phyloP scores from a whole-genome alignment of 1,284 basidiomycete species.

The Marasmius fiardii region DNA sequence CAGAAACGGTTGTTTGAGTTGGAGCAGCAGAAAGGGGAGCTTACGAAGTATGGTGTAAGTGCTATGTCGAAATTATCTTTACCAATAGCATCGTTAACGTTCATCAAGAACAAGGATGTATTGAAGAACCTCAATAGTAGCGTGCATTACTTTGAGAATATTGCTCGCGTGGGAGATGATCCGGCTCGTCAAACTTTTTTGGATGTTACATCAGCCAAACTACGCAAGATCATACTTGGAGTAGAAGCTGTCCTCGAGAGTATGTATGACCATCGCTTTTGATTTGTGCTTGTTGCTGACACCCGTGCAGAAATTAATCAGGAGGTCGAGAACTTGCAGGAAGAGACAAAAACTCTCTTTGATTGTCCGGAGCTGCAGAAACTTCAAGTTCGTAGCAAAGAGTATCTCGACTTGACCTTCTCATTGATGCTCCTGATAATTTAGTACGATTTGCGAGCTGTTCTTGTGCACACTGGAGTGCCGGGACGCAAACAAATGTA shows the following conservation, averaged over 20 bases:
- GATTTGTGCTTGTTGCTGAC: not conserved
- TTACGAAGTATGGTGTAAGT: conserved; percentile 56
- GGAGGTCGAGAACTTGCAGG: conserved; percentile 41
- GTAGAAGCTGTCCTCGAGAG: conserved; percentile 55
- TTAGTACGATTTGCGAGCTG: conserved; percentile 77
- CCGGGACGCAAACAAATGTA: conserved; percentile 72
- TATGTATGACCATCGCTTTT: conserved; percentile 24
- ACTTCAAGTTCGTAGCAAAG: conserved; percentile 44
- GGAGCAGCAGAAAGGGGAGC: conserved; percentile 37
- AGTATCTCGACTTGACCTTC: not conserved
- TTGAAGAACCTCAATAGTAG: conserved; percentile 55
- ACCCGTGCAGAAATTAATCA: conserved; percentile 46
- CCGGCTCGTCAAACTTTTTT: conserved; percentile 43
- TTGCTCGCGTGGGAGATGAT: conserved; percentile 49
- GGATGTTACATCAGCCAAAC: conserved; percentile 38
- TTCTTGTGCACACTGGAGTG: conserved; percentile 71
- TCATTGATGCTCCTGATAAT: not conserved
- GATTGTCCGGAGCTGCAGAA: conserved; percentile 61
- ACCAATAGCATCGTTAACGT: conserved; percentile 2
- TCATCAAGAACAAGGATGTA: conserved; percentile 53
- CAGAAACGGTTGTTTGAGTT: conserved; percentile 45
- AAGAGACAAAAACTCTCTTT: conserved; percentile 41
- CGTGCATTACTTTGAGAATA: conserved; percentile 66
- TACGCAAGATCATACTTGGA: conserved; percentile 45
- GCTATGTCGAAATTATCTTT: not conserved